Base-by-base conservation (phyloP, 257 asterid species). In the Nicotiana noctiflora region DNA sequence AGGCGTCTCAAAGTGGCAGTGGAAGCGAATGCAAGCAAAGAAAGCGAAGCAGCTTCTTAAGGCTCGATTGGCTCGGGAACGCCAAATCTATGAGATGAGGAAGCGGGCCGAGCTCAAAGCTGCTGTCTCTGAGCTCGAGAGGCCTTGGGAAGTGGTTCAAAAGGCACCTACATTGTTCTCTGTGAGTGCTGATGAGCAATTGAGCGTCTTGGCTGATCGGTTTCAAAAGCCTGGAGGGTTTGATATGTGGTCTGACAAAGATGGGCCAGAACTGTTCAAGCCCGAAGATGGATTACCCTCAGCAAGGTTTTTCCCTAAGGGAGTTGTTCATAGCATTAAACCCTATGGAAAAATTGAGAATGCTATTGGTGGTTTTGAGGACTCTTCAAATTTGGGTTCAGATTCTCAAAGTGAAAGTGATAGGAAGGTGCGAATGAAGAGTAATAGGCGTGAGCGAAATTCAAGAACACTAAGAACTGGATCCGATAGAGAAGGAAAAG, bases 1-100 rank as follows among this genome's bases (percentile, higher is more conserved):
- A 19, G 99, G 99, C 2, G 98, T 96, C 23, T 90, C 99, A 8
- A 94, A 96, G 82, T 94, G 98, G 99, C 96, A 94, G 82, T 94
- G 99, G 99, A 94, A 94, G 83, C 85, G 95, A 57, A 94, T 94
- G 99, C 99, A 94, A 88, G 90, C 90, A 7, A 96, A 91, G 80
- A 96, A 96, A 84, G 75, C 97, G 3, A 94, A 94, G 83, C 98
- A 96, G 86, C 93, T 92, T 55, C 93, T 94, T 11, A 88, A 91
- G 81, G 98, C 98, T 32, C 95, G 98, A 18, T 83, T 96, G 84
- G 91, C 92, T 66, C 90, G 98, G 2, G 99, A 94, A 14, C 97
- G 98, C 14, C 97, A 92, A 77, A 94, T 96, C 18, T 96, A 96
- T 82, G 98, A 92, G 82, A 92, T 96, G 99, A 84, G 97, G 63